Base-by-base conservation (phyloP, 2,329 filamentous ascomycete species). In the Phyllosticta paracitricarpa region DNA sequence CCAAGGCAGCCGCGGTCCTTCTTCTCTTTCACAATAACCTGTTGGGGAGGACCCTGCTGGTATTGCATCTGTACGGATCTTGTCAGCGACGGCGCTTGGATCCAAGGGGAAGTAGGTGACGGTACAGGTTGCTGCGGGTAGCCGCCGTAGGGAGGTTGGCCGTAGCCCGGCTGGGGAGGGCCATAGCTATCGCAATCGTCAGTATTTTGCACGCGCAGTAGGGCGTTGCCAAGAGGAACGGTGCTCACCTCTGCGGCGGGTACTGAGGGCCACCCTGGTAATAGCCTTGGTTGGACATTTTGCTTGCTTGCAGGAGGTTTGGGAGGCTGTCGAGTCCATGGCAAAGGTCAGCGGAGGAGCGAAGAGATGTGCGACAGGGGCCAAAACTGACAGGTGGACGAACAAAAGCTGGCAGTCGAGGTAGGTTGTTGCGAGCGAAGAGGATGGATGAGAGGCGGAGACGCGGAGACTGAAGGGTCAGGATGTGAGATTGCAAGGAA, bases 1-100 rank as follows among this genome's bases (percentile, higher is more conserved):
- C 70, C 72, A 59, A 84, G 71, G 65, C 81, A 84, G 56, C 81
- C 81, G 48, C 76, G 71, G 64, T 77, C 76, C 68, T 79, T 79
- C 69, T 79, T 78, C 68, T 78, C 71, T 64, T 75, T 73, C 57
- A 73, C 68, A 54, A 72, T 64, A 2, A 73, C 71, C 56, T 76
- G 75, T 56, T 73, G 70, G 30, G 78, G 78, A 24, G 74, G 76
- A 3, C 71, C 76, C 66, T 81, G 79, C 67, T 82, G 80, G 67
- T 81, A 80, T 68, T 79, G 73, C 75, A 77, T 78, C 68, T 75
- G 63, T 51, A 51, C 35, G 56, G 56, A 22, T 4, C 4, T 19
- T 24, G 35, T 26, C 14, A 17, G 24, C 58, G 35, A 19, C 17
- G 25, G 6, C 7, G 54, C n/a, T 4, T 25, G 6, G 17, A 30